phyloP scores from a whole-genome alignment of 495 filamentous ascomycete genomes.

The Amphirosellinia nigrospora region DNA sequence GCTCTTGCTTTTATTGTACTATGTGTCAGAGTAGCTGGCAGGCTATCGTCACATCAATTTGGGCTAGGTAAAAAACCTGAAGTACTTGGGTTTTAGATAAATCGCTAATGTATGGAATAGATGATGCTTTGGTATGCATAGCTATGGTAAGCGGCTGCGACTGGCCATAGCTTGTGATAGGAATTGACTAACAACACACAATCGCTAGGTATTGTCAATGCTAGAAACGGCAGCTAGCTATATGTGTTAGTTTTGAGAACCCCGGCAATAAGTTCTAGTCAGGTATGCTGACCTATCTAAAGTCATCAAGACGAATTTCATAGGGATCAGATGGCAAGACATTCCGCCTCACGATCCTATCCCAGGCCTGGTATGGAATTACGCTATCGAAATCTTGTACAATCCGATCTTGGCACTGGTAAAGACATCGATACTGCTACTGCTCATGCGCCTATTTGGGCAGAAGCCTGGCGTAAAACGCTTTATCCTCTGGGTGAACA shows the following conservation, averaged over 20 bases:
- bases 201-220: conserved; percentile 42
- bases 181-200: conserved; percentile 40
- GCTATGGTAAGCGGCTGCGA: conserved; percentile 44
- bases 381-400: conserved; percentile 66
- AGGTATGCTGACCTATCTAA: conserved; percentile 18
- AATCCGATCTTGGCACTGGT: conserved; percentile 67
- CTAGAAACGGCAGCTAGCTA: conserved; percentile 51
- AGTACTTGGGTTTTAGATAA: not conserved
- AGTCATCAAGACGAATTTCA: conserved; percentile 61
- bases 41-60: conserved; percentile 44
- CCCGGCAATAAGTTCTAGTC: not conserved
- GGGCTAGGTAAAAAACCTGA: conserved; percentile 38
- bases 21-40: conserved; percentile 50
- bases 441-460: conserved; percentile 58
- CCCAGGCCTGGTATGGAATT: conserved; percentile 53
- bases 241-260: conserved; percentile 44
- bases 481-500: conserved; percentile 55
- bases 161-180: conserved; percentile 10
- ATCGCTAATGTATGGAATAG: conserved; percentile 24
- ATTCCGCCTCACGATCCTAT: conserved; percentile 52
- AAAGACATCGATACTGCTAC: conserved; percentile 64
- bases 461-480: conserved; percentile 52
- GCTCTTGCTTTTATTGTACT: conserved; percentile 52
- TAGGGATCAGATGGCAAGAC: conserved; percentile 55
- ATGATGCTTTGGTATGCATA: conserved; percentile 52